Evolutionary conservation across 176 grass and related monocot genomes (phyloP), one percentile per base, ranked within the genome.

Genomic region (Eleusine indica): DNA sequence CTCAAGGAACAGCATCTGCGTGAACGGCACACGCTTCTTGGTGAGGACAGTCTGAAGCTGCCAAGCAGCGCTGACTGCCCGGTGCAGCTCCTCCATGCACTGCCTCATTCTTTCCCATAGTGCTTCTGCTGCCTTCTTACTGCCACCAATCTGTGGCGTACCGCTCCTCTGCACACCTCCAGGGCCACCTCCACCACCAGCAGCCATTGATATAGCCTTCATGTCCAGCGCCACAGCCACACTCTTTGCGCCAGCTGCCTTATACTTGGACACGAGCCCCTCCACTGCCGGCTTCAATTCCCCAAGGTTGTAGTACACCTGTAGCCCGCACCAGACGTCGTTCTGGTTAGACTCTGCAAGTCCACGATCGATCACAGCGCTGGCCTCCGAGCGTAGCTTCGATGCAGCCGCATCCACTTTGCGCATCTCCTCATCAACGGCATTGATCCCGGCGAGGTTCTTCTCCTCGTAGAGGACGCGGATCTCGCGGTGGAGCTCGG

Each of bases 101-200:
- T 90, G 93, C 25, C 89, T 84, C 93, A 96, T 94, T 82, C 96
- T 85, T 64, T 99, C 96, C 96, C 96, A 99, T 9, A 99, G 87
- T 7, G 93, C 96, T 75, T 96, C 93, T 0, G 89, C 81, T 4
- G 96, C 96, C 80, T 88, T 96, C 84, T 91, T 99, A n/a, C 96
- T 89, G 28, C 86, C 85, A 56, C 96, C 96, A 72, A 99, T 91
- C 85, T 96, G 96, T 0, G 96, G 96, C 2, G 96, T 99, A 41
- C 96, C 96, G 47, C 96, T 99, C 85, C 96, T 93, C 80, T 99
- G 96, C 53, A 99, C 87, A 30, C 96, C 96, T 68, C 96, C 96
- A 70, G 96, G 96, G 37, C 96, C 96, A 53, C 91, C 88, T 49
- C 86, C 87, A 71, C 80, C 90, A 1, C 53, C 87, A 32, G 86